Conservation (phyloP, 345 rosid species). For the Rhizophora apiculata region DNA sequence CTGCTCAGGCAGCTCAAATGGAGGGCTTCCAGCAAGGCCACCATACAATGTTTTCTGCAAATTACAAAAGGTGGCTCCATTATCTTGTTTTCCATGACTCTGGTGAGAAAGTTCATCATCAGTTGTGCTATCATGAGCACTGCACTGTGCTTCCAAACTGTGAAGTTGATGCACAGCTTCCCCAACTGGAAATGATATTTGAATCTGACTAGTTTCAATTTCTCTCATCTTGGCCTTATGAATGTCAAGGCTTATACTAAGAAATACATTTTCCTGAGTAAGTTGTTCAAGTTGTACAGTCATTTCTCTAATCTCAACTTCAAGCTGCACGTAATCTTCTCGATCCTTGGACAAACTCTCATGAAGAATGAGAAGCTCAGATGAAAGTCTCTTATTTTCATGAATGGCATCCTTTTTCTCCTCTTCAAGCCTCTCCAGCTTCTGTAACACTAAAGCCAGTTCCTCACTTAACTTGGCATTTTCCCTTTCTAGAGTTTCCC, state of each 20-base stretch:
- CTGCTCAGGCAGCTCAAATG: conserved; percentile 19
- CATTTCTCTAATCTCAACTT: conserved; percentile 45
- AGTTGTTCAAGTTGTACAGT: conserved; percentile 42
- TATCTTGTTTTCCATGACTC: conserved; percentile 24
- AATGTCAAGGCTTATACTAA: conserved; percentile 37
- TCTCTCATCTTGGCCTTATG: conserved; percentile 40
- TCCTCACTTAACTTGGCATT: conserved; percentile 44
- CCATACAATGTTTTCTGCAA: conserved; percentile 17
- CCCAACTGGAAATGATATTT: conserved; percentile 23
- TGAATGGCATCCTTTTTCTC: conserved; percentile 42
- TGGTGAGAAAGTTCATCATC: conserved; percentile 25
- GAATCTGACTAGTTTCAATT: conserved; percentile 26
- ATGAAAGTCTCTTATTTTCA: conserved; percentile 55
- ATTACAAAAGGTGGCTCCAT: conserved; percentile 13
- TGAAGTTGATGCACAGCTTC: conserved; percentile 27
- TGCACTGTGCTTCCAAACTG: conserved; percentile 20
- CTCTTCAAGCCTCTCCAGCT: conserved; percentile 50
- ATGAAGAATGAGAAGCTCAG: conserved; percentile 49
- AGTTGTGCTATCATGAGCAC: conserved; percentile 19
- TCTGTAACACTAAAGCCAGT: conserved; percentile 39
- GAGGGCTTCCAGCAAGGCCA: conserved; percentile 13
- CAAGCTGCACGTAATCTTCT: conserved; percentile 34
- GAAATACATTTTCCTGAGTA: conserved; percentile 44
- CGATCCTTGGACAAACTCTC: conserved; percentile 48
- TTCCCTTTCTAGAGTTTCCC: conserved; percentile 48